phyloP scores from a whole-genome alignment of 768 basidiomycete genomes.

The Pisolithus microcarpus region DNA sequence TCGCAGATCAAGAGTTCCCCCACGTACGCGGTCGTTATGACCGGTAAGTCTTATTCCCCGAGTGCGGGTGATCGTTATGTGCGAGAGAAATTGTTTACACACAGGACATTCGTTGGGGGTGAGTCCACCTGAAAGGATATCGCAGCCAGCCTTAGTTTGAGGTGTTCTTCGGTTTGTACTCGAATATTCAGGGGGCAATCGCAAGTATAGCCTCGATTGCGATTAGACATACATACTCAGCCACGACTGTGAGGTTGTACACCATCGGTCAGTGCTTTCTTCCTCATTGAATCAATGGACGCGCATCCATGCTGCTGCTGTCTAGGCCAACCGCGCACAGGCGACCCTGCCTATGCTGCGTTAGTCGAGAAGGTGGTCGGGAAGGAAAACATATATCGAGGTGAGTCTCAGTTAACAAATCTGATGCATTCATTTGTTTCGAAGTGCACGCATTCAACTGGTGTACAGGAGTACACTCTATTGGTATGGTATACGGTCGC shows the following conservation, averaged over 20 bases:
- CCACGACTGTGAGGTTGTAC: constrained; percentile 26
- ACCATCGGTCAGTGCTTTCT: constrained; percentile 35
- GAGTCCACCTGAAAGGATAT: not conserved
- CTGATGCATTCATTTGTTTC: not conserved
- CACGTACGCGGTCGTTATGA: constrained; percentile 27
- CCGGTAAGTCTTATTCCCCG: constrained; percentile 17
- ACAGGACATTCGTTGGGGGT: constrained; percentile 38
- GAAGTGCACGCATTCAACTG: not conserved
- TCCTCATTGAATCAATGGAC: not conserved
- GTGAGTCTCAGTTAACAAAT: constrained; percentile 14
- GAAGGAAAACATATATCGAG: constrained; percentile 34
- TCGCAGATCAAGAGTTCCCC: constrained; percentile 27
- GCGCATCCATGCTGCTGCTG: not conserved
- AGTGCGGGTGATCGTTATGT: too few species aligned
- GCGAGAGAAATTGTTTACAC: not conserved
- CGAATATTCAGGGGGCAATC: constrained; percentile 27
- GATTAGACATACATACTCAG: constrained; percentile 25
- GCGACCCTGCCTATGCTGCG: constrained; percentile 34
- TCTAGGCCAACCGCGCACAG: constrained; percentile 45
- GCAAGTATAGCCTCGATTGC: constrained; percentile 33
- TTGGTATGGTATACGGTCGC: constrained; percentile 23
- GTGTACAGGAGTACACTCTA: constrained; percentile 35
- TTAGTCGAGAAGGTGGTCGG: constrained; percentile 35
- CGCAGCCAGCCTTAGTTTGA: not conserved
- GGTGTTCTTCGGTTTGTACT: not conserved